Conservation (phyloP, 2,329 filamentous ascomycete species). For the Bipolaris sorokiniana region DNA sequence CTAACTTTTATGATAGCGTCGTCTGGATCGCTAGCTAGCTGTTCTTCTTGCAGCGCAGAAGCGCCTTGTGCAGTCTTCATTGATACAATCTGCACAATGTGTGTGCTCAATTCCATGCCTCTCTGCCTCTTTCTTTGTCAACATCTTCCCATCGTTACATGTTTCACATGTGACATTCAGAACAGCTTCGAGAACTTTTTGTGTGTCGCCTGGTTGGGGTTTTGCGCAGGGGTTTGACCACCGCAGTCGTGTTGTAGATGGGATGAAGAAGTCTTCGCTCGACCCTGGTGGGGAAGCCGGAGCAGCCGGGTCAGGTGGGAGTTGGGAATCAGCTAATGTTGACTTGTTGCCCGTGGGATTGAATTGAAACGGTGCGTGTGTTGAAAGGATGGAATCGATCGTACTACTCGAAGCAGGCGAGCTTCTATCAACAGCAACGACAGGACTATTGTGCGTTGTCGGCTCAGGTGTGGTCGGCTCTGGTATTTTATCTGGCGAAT, state of each 20-base stretch:
- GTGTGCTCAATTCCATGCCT: conserved; percentile 36
- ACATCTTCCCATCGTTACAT: conserved; percentile 30
- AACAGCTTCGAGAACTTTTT: conserved; percentile 19
- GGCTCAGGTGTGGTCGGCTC: background rate
- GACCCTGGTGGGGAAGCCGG: background rate
- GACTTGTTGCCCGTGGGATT: conserved; percentile 15
- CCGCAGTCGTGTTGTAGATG: conserved; percentile 35
- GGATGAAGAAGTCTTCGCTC: conserved; percentile 25
- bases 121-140: conserved; percentile 34
- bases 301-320: background rate
- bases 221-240: conserved; percentile 27
- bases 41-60: conserved; percentile 30
- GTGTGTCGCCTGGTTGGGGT: conserved; percentile 16
- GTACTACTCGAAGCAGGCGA: conserved; percentile 3
- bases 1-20: too few species aligned
- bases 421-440: background rate
- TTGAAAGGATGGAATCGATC: background rate
- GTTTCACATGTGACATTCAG: conserved; percentile 28
- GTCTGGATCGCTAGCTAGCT: background rate
- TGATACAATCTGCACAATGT: conserved; percentile 27
- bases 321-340: background rate
- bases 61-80: conserved; percentile 27
- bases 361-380: conserved; percentile 23
- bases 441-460: background rate
- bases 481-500: background rate